phyloP scores from a whole-genome alignment of 192 early-diverging fungal genomes.

The Chytriomyces sp. region DNA sequence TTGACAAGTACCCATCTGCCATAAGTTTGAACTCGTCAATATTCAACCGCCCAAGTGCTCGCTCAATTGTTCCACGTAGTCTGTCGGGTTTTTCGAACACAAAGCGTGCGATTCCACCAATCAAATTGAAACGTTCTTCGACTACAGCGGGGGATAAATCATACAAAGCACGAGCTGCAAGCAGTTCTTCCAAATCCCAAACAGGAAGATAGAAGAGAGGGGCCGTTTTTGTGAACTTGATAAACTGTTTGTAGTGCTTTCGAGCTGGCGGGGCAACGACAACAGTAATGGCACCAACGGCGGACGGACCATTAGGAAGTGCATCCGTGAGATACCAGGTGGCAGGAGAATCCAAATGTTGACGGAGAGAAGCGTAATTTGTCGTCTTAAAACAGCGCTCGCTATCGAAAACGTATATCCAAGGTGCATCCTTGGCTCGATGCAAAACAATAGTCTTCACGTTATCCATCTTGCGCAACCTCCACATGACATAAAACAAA shows the following conservation, averaged over 20 bases:
- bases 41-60: neutral
- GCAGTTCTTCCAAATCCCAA: slow-evolving; percentile 19
- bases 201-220: slow-evolving; percentile 20
- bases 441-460: too few species aligned
- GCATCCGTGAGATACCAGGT: too few species aligned
- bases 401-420: too few species aligned
- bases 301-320: slow-evolving; percentile 23
- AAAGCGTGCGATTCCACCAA: slow-evolving; percentile 26
- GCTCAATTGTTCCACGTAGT: neutral
- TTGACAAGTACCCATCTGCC: slow-evolving; percentile 7
- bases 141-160: slow-evolving; percentile 3
- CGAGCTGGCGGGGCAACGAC: slow-evolving; percentile 13
- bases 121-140: slow-evolving; percentile 10
- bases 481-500: too few species aligned
- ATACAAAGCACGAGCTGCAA: slow-evolving; percentile 13
- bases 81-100: slow-evolving; percentile 14
- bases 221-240: slow-evolving; percentile 23
- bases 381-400: too few species aligned
- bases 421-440: too few species aligned
- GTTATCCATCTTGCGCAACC: too few species aligned
- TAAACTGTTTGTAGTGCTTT: slow-evolving; percentile 26
- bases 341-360: too few species aligned
- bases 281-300: slow-evolving; percentile 23
- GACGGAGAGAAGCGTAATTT: too few species aligned
- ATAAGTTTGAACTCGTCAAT: slow-evolving; percentile 19